Conservation (phyloP, 1,284 basidiomycete species). For the Marasmius oreades region DNA sequence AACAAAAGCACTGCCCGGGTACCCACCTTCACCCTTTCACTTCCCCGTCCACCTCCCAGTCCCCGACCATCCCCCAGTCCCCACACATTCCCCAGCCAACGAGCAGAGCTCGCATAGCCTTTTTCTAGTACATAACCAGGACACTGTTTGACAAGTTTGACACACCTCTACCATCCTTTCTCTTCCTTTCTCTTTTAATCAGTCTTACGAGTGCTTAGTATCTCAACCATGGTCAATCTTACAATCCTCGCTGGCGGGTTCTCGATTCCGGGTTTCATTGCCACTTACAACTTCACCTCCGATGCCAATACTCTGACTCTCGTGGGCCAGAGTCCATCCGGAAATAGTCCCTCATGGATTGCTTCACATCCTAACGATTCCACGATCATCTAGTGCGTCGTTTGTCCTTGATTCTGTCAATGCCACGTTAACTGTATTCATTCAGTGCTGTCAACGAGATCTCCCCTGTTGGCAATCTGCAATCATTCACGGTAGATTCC, state of each 20-base stretch:
- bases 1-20: no score
- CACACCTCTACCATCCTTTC: neutral
- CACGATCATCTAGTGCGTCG: slow-evolving; percentile 50
- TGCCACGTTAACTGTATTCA: neutral
- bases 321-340: slow-evolving; percentile 30
- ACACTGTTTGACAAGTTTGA: neutral
- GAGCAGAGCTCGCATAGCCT: neutral
- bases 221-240: slow-evolving; percentile 40
- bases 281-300: slow-evolving; percentile 43
- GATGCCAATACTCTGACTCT: slow-evolving; percentile 33
- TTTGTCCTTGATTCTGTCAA: neutral
- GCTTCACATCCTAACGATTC: slow-evolving; percentile 37
- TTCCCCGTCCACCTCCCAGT: neutral
- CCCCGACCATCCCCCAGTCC: no score
- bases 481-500: slow-evolving; percentile 45
- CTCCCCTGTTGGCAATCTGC: slow-evolving; percentile 36
- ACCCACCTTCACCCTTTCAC: neutral
- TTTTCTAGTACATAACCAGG: neutral
- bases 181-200: neutral
- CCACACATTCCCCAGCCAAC: neutral
- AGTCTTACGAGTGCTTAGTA: neutral
- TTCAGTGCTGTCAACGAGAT: slow-evolving; percentile 51
- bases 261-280: slow-evolving; percentile 33
- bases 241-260: slow-evolving; percentile 49
- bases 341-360: slow-evolving; percentile 44